These are phyloP conservation scores for Taphrina deformans DNA, from an alignment of 1,139 yeast genomes.

Conservation along the genomic window DNA sequence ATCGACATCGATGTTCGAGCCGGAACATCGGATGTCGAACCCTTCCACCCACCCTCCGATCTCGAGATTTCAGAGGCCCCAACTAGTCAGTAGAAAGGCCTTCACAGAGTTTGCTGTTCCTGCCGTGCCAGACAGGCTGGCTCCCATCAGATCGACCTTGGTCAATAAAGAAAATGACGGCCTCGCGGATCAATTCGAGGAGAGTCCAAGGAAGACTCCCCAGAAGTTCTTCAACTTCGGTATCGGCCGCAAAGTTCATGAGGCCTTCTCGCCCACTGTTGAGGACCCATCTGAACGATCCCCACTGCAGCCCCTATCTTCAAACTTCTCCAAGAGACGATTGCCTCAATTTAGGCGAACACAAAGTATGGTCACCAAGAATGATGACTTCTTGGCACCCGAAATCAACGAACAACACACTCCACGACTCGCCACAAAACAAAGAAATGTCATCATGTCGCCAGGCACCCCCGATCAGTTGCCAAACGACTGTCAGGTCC, in stretches of 20 bases:
- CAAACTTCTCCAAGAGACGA: constrained; percentile 28
- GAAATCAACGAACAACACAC: constrained; percentile 38
- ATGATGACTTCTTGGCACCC: constrained; percentile 47
- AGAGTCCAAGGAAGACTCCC: constrained; percentile 35
- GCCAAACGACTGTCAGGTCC: neutral
- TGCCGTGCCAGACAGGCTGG: constrained; percentile 27
- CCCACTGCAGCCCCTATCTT: constrained; percentile 35
- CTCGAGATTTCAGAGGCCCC: constrained; percentile 7
- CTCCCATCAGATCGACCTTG: constrained; percentile 16
- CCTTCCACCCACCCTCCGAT: constrained; percentile 32
- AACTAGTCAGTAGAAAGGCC: constrained; percentile 9
- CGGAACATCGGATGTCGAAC: constrained; percentile 2
- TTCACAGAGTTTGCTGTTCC: constrained; percentile 32
- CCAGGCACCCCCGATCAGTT: neutral
- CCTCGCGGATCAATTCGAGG: constrained; percentile 35
- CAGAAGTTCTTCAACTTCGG: constrained; percentile 32
- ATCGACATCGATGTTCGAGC: constrained; percentile 28
- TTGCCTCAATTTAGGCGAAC: constrained; percentile 56
- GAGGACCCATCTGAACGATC: constrained; percentile 34
- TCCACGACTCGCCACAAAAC: neutral
- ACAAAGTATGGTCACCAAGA: constrained; percentile 63
- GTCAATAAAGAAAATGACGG: constrained; percentile 16
- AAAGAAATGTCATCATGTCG: neutral
- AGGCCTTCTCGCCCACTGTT: constrained; percentile 37
- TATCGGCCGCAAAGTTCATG: constrained; percentile 33